Percentiles rank a stretch among this genome's conserved stretches.
Evolutionary conservation across 768 basidiomycete genomes (phyloP).

Genomic region (Auriscalpium vulgare): DNA sequence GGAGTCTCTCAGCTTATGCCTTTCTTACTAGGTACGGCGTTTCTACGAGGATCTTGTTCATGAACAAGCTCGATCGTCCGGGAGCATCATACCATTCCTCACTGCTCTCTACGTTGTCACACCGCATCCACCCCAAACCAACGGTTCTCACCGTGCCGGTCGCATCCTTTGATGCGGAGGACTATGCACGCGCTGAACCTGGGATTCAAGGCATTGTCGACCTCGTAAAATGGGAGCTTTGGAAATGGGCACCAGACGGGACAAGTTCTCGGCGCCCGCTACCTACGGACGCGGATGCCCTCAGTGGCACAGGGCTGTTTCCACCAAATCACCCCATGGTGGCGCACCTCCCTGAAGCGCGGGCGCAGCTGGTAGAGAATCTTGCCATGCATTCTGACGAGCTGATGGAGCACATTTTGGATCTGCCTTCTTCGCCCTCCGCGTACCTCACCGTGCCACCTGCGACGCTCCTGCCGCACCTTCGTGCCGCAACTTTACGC

Average conservation of each 20-base stretch:
- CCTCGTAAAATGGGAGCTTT: constrained; percentile 76
- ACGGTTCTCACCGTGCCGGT: constrained; percentile 64
- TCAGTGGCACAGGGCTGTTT: constrained; percentile 37
- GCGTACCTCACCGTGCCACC: constrained; percentile 58
- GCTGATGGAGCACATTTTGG: constrained; percentile 66
- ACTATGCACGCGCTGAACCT: constrained; percentile 69
- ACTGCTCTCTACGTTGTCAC: constrained; percentile 60
- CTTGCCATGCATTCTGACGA: constrained; percentile 75
- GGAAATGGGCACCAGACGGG: constrained; percentile 62
- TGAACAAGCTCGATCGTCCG: constrained; percentile 85
- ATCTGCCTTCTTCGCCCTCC: constrained; percentile 45
- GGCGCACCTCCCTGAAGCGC: constrained; percentile 56
- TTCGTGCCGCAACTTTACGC: constrained; percentile 59
- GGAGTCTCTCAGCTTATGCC: not conserved
- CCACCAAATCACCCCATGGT: constrained; percentile 59
- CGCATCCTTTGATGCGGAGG: constrained; percentile 60
- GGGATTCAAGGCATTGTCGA: constrained; percentile 83
- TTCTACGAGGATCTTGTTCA: constrained; percentile 65
- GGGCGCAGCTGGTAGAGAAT: constrained; percentile 65
- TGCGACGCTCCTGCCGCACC: constrained; percentile 46
- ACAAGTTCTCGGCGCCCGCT: constrained; percentile 34
- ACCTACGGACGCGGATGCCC: constrained; percentile 40
- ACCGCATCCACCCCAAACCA: constrained; percentile 71
- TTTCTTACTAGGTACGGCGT: constrained; percentile 59
- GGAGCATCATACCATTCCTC: constrained; percentile 76